Conservation (phyloP, 2,329 filamentous ascomycete genomes). For the Xylariaceae sp. region DNA sequence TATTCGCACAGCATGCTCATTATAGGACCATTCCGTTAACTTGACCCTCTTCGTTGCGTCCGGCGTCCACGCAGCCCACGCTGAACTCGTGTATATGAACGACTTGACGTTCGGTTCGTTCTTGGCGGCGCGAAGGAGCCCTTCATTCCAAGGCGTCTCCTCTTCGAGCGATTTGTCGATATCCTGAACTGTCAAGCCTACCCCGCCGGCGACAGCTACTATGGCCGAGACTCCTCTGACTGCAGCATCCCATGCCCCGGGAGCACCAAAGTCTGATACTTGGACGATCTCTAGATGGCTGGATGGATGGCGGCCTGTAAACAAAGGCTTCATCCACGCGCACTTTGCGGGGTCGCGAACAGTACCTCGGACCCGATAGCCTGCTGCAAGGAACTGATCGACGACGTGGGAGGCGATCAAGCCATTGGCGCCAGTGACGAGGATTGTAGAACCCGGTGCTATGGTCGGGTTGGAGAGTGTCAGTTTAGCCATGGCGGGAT, state of each 20-base stretch:
- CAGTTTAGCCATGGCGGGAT: slow-evolving; percentile 6
- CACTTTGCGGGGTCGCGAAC: slow-evolving; percentile 41
- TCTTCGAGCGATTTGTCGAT: slow-evolving; percentile 29
- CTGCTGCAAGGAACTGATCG: slow-evolving; percentile 41
- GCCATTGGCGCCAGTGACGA: slow-evolving; percentile 48
- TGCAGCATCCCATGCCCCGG: slow-evolving; percentile 30
- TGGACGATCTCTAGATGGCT: slow-evolving; percentile 34
- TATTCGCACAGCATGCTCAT: slow-evolving; percentile 35
- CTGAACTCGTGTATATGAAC: slow-evolving; percentile 37
- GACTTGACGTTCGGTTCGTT: slow-evolving; percentile 30
- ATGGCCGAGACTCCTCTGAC: slow-evolving; percentile 32
- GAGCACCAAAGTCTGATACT: slow-evolving; percentile 32
- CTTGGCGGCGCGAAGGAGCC: slow-evolving; percentile 31
- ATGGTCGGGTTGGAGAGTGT: slow-evolving; percentile 20
- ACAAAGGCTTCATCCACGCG: slow-evolving; percentile 35
- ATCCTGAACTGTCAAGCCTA: slow-evolving; percentile 24
- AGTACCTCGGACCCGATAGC: slow-evolving; percentile 50
- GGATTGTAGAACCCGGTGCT: slow-evolving; percentile 36
- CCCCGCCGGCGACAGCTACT: slow-evolving; percentile 32
- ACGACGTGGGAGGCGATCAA: slow-evolving; percentile 45
- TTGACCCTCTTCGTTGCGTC: slow-evolving; percentile 27
- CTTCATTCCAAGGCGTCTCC: slow-evolving; percentile 21
- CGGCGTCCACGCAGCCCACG: slow-evolving; percentile 39
- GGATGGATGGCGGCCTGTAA: slow-evolving; percentile 30
- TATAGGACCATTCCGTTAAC: slow-evolving; percentile 34